Evolutionary conservation across 441 rosid genomes (phyloP).

Genomic region (Biscutella laevigata): DNA sequence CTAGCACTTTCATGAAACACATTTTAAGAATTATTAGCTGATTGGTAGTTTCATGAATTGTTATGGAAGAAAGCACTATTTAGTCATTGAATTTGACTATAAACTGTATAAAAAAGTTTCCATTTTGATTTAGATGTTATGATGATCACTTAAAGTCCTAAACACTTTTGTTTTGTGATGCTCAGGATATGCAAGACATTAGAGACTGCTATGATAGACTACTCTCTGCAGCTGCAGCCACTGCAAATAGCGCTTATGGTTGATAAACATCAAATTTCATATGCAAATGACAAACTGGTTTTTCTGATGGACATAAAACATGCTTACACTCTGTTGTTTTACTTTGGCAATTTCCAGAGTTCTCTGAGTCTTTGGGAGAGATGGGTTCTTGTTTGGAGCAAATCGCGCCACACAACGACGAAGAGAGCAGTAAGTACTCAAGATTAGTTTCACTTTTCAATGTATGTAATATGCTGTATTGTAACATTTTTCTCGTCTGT

Average conservation of each 20-base stretch:
- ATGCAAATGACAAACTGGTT: background rate
- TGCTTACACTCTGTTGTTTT: background rate
- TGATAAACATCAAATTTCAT: background rate
- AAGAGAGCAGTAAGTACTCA: constrained; percentile 61
- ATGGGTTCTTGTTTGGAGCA: constrained; percentile 82
- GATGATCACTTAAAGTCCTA: background rate
- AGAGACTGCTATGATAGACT: constrained; percentile 87
- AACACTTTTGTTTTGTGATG: constrained; percentile 4
- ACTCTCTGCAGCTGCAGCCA: constrained; percentile 89
- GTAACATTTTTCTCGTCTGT: constrained; percentile 28
- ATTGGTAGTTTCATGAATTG: too few relatives aligned
- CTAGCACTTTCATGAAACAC: background rate
- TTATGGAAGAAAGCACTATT: background rate
- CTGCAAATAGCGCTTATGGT: constrained; percentile 96
- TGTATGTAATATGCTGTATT: background rate
- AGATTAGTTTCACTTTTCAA: background rate
- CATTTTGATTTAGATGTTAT: background rate
- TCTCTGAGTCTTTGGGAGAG: constrained; percentile 89
- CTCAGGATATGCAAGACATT: constrained; percentile 91
- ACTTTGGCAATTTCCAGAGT: constrained; percentile 44
- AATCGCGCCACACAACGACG: constrained; percentile 52
- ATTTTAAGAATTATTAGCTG: background rate
- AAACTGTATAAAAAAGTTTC: background rate
- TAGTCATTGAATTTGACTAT: background rate
- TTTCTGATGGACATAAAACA: background rate